These are phyloP conservation scores for Lachnellula subtilissima DNA, from an alignment of 2,329 filamentous ascomycete genomes.

Conservation along the genomic window DNA sequence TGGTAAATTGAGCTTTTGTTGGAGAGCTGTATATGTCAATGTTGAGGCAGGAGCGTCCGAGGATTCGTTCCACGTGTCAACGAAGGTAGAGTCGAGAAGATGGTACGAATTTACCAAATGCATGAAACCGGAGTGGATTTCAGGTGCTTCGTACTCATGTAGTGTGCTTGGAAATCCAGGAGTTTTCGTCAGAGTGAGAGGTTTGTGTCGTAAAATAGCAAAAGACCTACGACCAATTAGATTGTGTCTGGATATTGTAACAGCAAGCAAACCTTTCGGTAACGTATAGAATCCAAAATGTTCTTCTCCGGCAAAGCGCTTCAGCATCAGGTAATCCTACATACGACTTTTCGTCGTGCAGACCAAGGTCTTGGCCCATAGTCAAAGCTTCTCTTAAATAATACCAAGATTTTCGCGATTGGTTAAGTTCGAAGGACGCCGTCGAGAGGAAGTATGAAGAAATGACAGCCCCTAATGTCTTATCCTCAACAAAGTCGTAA, in stretches of 20 bases:
- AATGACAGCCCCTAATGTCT: slow-evolving; percentile 51
- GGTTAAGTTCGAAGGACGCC: slow-evolving; percentile 57
- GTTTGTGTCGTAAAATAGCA: slow-evolving; percentile 58
- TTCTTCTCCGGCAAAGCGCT: slow-evolving; percentile 47
- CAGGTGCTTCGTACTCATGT: slow-evolving; percentile 47
- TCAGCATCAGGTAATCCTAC: slow-evolving; percentile 44
- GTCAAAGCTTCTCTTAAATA: slow-evolving; percentile 58
- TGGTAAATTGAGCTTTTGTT: slow-evolving; percentile 45
- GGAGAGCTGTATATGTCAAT: slow-evolving; percentile 42
- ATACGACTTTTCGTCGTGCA: slow-evolving; percentile 56
- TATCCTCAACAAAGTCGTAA: slow-evolving; percentile 53
- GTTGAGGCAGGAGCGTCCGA: slow-evolving; percentile 36
- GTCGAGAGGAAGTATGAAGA: slow-evolving; percentile 59
- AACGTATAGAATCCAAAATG: slow-evolving; percentile 60
- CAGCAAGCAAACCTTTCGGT: slow-evolving; percentile 47
- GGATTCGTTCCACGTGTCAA: slow-evolving; percentile 60
- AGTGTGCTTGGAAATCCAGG: slow-evolving; percentile 49
- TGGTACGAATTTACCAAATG: slow-evolving; percentile 57
- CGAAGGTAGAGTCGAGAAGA: slow-evolving; percentile 59
- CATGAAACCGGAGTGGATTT: slow-evolving; percentile 53
- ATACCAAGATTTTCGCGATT: slow-evolving; percentile 55
- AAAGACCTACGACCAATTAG: slow-evolving; percentile 46
- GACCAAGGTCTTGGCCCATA: slow-evolving; percentile 51
- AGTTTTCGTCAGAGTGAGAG: slow-evolving; percentile 56
- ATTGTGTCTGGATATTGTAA: background rate